Conservation (phyloP, 2,329 filamentous ascomycete genomes). For the Rhynchosporium secalis region DNA sequence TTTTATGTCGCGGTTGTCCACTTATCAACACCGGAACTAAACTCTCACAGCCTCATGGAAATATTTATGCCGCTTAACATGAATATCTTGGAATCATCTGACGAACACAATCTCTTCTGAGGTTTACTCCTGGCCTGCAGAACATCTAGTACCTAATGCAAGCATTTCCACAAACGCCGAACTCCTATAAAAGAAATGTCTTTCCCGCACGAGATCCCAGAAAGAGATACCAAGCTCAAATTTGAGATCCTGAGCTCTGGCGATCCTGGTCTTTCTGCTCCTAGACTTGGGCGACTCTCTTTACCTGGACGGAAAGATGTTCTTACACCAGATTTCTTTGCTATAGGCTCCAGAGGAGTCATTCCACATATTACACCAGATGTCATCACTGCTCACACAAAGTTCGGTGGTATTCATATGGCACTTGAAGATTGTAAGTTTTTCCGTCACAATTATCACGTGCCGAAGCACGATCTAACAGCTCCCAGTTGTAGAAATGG, state of each 20-base stretch:
- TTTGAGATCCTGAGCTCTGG: constrained; percentile 32
- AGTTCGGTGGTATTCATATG: constrained; percentile 71
- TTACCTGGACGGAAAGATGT: constrained; percentile 64
- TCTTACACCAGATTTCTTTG: constrained; percentile 80
- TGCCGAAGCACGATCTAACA: constrained; percentile 20
- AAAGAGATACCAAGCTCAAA: constrained; percentile 19
- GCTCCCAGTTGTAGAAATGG: constrained; percentile 54
- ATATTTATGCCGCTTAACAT: constrained; percentile 18
- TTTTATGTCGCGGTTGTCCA: background rate
- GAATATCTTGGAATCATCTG: constrained; percentile 5
- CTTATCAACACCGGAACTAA: background rate
- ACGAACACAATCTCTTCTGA: constrained; percentile 27
- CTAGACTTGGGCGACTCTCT: constrained; percentile 47
- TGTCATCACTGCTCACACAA: constrained; percentile 65
- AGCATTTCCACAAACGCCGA: background rate
- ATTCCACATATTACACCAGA: constrained; percentile 90
- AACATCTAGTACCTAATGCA: constrained; percentile 25
- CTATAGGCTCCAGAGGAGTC: constrained; percentile 76
- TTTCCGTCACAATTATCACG: constrained; percentile 25
- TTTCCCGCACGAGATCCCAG: constrained; percentile 15
- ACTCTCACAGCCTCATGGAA: constrained; percentile 9
- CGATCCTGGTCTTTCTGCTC: constrained; percentile 23
- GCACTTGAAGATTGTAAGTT: constrained; percentile 89
- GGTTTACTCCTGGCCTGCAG: constrained; percentile 33
- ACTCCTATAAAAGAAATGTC: constrained; percentile 11